A percentile compares a stretch with the other conserved stretches of the same genome.
phyloP scores from a whole-genome alignment of 2,329 filamentous ascomycete species.

The Fusarium tricinctum region DNA sequence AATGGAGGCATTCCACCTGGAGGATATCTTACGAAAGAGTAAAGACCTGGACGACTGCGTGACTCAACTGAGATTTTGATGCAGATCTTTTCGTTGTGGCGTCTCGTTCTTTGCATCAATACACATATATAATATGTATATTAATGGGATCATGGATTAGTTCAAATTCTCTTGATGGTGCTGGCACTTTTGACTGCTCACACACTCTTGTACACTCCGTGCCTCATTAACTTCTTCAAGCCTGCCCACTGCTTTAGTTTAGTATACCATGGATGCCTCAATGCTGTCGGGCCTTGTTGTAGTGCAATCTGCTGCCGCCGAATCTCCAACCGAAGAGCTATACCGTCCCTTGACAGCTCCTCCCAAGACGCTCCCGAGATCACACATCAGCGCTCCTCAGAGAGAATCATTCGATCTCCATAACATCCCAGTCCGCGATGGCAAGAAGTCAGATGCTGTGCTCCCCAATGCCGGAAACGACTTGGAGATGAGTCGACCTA shows the following conservation, averaged over 20 bases:
- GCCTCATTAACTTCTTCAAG: no score
- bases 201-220: no score
- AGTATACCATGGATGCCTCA: slow-evolving; percentile 53
- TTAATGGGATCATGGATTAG: background rate
- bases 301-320: slow-evolving; percentile 48
- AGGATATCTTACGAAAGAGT: slow-evolving; percentile 7
- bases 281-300: slow-evolving; percentile 53
- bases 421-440: slow-evolving; percentile 34
- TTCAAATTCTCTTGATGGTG: background rate
- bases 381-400: slow-evolving; percentile 57
- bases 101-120: background rate
- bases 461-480: slow-evolving; percentile 43
- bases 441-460: slow-evolving; percentile 14
- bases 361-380: slow-evolving; percentile 56
- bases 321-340: slow-evolving; percentile 37
- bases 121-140: slow-evolving; percentile 1
- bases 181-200: background rate
- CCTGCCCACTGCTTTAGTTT: no score
- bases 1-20: slow-evolving; percentile 33
- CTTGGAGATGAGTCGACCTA: slow-evolving; percentile 68
- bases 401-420: slow-evolving; percentile 52
- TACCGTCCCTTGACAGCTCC: slow-evolving; percentile 50
- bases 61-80: slow-evolving; percentile 16
- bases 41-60: slow-evolving; percentile 19
- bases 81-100: slow-evolving; percentile 5